These are phyloP conservation scores for Fragosphaeria purpurea DNA, from an alignment of 2,329 filamentous ascomycete genomes.

Conservation along the genomic window DNA sequence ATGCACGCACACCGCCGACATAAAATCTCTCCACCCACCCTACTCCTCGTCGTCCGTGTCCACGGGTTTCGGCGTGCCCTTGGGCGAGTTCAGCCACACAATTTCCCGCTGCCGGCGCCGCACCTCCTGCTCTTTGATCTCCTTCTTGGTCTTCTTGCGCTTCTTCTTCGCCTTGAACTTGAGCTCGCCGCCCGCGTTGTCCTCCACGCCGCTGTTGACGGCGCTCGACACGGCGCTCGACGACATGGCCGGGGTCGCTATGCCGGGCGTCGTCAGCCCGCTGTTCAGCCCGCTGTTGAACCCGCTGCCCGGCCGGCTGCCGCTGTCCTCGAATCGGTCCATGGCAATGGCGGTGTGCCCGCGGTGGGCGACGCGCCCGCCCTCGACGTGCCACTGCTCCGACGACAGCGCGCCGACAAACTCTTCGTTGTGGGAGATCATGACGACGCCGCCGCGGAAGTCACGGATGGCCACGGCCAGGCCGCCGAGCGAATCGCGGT, in stretches of 20 bases:
- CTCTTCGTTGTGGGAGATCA: constrained; percentile 99
- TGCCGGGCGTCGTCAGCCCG: constrained; percentile 25
- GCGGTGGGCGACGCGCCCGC: constrained; percentile 78
- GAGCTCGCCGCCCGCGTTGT: constrained; percentile 50
- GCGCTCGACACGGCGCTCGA: constrained; percentile 53
- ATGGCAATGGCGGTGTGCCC: constrained; percentile 63
- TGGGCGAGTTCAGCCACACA: constrained; percentile 73
- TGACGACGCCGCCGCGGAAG: constrained; percentile 95
- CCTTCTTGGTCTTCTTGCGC: constrained; percentile 98
- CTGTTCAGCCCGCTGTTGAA: constrained; percentile 18
- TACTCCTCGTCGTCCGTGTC: constrained; percentile 65
- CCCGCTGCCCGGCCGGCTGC: constrained; percentile 50
- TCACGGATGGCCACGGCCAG: constrained; percentile 96
- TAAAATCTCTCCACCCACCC: background rate
- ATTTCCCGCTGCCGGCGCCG: constrained; percentile 79
- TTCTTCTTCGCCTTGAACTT: constrained; percentile 88
- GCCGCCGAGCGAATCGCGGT: constrained; percentile 92
- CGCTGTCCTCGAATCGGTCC: constrained; percentile 83
- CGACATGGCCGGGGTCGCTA: constrained; percentile 41
- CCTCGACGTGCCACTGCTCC: constrained; percentile 91
- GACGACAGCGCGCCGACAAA: constrained; percentile 93
- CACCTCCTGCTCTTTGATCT: constrained; percentile 87
- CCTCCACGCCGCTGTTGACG: constrained; percentile 75
- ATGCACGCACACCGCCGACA: too few species aligned
- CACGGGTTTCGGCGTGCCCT: constrained; percentile 67